Evolutionary conservation across 108 stramenopile genomes (phyloP).

Genomic region (Epithemia pelagica): DNA sequence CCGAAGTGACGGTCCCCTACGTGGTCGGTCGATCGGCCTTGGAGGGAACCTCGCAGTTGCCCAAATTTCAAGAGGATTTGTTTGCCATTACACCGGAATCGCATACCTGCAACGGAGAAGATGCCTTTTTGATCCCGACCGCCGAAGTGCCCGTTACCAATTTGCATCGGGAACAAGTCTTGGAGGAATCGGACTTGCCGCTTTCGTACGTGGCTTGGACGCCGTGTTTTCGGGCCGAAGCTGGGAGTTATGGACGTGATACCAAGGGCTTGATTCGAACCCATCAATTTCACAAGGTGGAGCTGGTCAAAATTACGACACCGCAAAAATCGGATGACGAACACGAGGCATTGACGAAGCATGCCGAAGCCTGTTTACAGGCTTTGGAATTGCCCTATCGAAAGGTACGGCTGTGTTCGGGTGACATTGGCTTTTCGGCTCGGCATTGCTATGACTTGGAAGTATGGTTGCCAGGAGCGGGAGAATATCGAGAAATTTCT

Average conservation of each 20-base stretch:
- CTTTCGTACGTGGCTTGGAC: slow-evolving; percentile 83
- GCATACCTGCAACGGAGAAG: slow-evolving; percentile 93
- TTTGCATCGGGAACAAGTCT: slow-evolving; percentile 73
- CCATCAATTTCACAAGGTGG: slow-evolving; percentile 98
- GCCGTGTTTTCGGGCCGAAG: slow-evolving; percentile 98
- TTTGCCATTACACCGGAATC: slow-evolving; percentile 75
- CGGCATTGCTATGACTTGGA: slow-evolving; percentile 96
- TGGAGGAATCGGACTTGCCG: slow-evolving; percentile 87
- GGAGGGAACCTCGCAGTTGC: slow-evolving; percentile 93
- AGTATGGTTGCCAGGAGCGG: slow-evolving; percentile 94
- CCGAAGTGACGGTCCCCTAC: slow-evolving; percentile 84
- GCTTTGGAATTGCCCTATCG: slow-evolving; percentile 87
- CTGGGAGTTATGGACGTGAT: slow-evolving; percentile 93
- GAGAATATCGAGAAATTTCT: slow-evolving; percentile 91
- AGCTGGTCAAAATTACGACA: slow-evolving; percentile 91
- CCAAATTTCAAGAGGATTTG: slow-evolving; percentile 95
- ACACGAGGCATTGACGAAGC: slow-evolving; percentile 80
- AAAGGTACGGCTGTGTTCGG: slow-evolving; percentile 89
- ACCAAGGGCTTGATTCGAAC: slow-evolving; percentile 94
- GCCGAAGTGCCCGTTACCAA: slow-evolving; percentile 96
- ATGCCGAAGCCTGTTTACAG: slow-evolving; percentile 85
- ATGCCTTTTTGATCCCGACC: slow-evolving; percentile 95
- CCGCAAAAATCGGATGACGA: slow-evolving; percentile 70
- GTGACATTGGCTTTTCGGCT: slow-evolving; percentile 94
- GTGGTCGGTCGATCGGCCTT: slow-evolving; percentile 84